A percentile compares a stretch with the other conserved stretches of the same genome.
Evolutionary conservation across 225 moss, liverwort and hornwort species (phyloP).

Genomic region (Asterella californica): DNA sequence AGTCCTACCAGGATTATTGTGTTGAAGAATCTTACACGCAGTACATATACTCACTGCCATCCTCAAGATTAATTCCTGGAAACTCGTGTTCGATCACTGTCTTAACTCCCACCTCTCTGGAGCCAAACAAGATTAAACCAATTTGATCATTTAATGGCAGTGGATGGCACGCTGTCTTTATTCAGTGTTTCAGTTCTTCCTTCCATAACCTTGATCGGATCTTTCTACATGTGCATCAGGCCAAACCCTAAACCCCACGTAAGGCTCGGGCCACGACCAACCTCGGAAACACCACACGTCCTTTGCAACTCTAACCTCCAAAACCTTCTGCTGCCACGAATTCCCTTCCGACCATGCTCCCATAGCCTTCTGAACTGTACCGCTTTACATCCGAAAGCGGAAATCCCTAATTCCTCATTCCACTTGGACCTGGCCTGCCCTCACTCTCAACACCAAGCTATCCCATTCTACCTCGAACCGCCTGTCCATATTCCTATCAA

Average conservation of each 20-base stretch:
- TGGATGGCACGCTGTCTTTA: background rate
- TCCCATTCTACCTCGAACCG: background rate
- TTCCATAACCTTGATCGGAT: background rate
- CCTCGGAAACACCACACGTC: background rate
- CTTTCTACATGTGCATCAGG: background rate
- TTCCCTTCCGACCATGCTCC: background rate
- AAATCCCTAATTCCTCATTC: background rate
- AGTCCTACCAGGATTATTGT: background rate
- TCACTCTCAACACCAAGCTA: background rate
- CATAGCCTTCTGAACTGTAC: background rate
- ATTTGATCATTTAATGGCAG: background rate
- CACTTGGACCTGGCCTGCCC: background rate
- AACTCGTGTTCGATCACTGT: background rate
- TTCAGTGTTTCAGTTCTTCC: background rate
- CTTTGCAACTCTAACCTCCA: background rate
- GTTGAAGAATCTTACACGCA: constrained; percentile 22
- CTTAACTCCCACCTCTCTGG: background rate
- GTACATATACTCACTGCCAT: constrained; percentile 37
- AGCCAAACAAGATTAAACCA: background rate
- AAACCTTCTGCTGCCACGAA: background rate
- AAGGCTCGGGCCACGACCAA: background rate
- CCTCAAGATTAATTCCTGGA: background rate
- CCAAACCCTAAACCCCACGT: constrained; percentile 36
- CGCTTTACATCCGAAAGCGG: background rate
- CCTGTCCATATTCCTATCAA: background rate